These are phyloP conservation scores for Aspergillus texensis DNA, from an alignment of 2,329 filamentous ascomycete species.

Conservation along the genomic window DNA sequence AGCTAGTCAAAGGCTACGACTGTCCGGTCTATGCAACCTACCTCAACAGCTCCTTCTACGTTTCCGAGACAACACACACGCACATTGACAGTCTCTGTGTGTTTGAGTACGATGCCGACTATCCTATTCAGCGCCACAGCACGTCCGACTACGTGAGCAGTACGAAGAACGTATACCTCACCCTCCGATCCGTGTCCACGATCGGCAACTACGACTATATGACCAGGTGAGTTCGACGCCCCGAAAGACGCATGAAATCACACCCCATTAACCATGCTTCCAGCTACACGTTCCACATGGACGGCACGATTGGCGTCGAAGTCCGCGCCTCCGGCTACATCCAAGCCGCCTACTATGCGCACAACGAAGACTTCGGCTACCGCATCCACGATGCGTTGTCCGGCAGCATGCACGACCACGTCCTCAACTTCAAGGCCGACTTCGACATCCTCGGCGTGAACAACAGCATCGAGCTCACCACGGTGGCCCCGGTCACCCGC, in stretches of 20 bases:
- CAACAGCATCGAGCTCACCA: conserved; percentile 17
- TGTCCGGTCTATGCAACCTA: too few relatives aligned
- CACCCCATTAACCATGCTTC: too few relatives aligned
- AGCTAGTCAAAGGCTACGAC: too few relatives aligned
- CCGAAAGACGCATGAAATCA: too few relatives aligned
- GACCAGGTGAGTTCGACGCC: conserved; percentile 16
- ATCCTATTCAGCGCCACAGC: conserved; percentile 1
- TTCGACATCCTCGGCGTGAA: conserved; percentile 18
- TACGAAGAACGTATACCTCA: conserved; percentile 19
- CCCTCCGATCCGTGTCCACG: conserved; percentile 17
- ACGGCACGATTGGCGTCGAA: too few relatives aligned
- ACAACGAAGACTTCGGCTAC: conserved; percentile 20
- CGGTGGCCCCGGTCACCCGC: conserved; percentile 12
- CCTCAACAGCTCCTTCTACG: too few relatives aligned
- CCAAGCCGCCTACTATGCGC: background rate
- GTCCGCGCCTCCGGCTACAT: too few relatives aligned
- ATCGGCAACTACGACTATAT: conserved; percentile 21
- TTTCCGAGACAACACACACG: too few relatives aligned
- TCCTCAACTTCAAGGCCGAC: conserved; percentile 20
- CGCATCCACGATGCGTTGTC: conserved; percentile 19
- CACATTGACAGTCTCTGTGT: too few relatives aligned
- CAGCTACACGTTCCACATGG: too few relatives aligned
- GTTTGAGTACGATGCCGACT: too few relatives aligned
- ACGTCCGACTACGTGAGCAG: conserved; percentile 8
- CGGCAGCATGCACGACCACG: conserved; percentile 21